Base-by-base conservation (phyloP, 345 rosid species). In the Chamaenerion angustifolium region DNA sequence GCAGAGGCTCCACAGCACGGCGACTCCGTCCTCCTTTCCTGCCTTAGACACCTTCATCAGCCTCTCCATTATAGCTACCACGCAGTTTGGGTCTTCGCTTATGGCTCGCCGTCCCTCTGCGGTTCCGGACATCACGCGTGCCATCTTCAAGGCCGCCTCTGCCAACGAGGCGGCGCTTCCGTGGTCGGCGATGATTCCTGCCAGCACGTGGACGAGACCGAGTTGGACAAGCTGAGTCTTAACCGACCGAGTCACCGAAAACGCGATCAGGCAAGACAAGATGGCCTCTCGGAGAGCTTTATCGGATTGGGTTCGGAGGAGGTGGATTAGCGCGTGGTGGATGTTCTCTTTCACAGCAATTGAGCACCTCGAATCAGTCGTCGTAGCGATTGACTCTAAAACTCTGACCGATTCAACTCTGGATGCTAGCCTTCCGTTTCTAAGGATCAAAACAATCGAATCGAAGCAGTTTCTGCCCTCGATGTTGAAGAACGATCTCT, bases 81-180 rank as follows among this genome's bases (percentile, higher is more conserved):
- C n/a, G n/a, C n/a, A n/a, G n/a, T n/a, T n/a, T n/a, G n/a, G n/a
- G n/a, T n/a, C n/a, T n/a, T n/a, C n/a, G n/a, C n/a, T n/a, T n/a
- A n/a, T n/a, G 52, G 70, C 77, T 50, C 15, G 59, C 54, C 75
- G 58, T 31, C 79, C 83, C 54, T 74, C 77, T 37, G 57, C 64
- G 37, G 66, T 57, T 4, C 59, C 55, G 19, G 67, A 45, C 16
- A 63, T 40, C 44, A 51, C 48, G 14, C 65, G 75, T 14, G 71
- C 58, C 58, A 74, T 21, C 58, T 64, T 71, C 56, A 73, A 37
- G 6, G 72, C 68, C 62, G 60, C 68, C 51, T 68, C 82, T 1
- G 54, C 52, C 10, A 57, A 55, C n/a, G 61, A 49, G 23, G 47
- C 42, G 42, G 51, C 16, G 16, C 54, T 37, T 3, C 51, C 55